Conservation (phyloP, 1,284 basidiomycete species). For the Microbotryum intermedium region DNA sequence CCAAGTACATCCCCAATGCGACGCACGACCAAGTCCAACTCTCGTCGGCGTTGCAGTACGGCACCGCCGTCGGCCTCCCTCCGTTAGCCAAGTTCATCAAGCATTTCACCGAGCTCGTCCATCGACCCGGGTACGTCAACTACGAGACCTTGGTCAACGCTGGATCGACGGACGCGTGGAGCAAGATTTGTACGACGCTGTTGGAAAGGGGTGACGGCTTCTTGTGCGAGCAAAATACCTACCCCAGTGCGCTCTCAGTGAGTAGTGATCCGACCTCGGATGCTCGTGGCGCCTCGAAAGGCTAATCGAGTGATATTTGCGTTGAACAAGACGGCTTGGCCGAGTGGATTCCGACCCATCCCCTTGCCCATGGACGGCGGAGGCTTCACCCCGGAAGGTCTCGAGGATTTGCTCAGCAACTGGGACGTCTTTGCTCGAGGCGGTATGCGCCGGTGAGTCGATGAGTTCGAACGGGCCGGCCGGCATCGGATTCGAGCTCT, state of each 20-base stretch:
- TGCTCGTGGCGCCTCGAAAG: neutral
- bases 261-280: neutral
- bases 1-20: slow-evolving; percentile 46
- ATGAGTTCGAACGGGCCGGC: neutral
- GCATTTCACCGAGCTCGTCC: slow-evolving; percentile 56
- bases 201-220: slow-evolving; percentile 65
- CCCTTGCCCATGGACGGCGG: slow-evolving; percentile 62
- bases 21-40: slow-evolving; percentile 49
- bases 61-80: slow-evolving; percentile 50
- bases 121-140: slow-evolving; percentile 60
- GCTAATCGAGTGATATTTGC: neutral
- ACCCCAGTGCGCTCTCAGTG: slow-evolving; percentile 40
- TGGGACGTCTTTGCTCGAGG: slow-evolving; percentile 59
- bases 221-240: slow-evolving; percentile 52
- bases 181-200: slow-evolving; percentile 49
- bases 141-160: slow-evolving; percentile 53
- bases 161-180: slow-evolving; percentile 70
- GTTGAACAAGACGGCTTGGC: slow-evolving; percentile 26
- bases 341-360: slow-evolving; percentile 40
- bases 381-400: slow-evolving; percentile 56
- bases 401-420: slow-evolving; percentile 53
- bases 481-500: neutral
- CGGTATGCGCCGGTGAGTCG: slow-evolving; percentile 46
- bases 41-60: slow-evolving; percentile 62
- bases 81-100: slow-evolving; percentile 50